These are phyloP conservation scores for Bauhinia variegata DNA, from an alignment of 306 rosid species.

Conservation along the genomic window DNA sequence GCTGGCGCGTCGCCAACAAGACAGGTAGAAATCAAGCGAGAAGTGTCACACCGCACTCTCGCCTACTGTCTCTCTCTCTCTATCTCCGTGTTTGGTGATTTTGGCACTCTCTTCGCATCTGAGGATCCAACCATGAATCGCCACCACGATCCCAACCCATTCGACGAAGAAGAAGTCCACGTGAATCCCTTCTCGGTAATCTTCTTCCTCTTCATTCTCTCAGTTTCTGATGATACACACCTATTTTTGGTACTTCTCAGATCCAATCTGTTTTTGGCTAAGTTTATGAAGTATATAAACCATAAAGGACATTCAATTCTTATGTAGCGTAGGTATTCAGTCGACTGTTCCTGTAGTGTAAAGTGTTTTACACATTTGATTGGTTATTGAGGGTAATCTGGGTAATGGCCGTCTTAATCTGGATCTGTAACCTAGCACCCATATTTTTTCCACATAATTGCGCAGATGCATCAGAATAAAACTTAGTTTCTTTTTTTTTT, in stretches of 20 bases:
- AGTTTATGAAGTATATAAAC: neutral
- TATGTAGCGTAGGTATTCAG: neutral
- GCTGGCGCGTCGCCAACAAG: slow-evolving; percentile 46
- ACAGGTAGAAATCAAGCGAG: slow-evolving; percentile 20
- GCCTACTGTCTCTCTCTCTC: neutral
- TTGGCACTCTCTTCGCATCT: slow-evolving; percentile 39
- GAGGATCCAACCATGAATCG: slow-evolving; percentile 83
- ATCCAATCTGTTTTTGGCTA: slow-evolving; percentile 42
- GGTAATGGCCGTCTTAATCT: slow-evolving; percentile 32
- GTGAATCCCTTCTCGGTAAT: slow-evolving; percentile 96
- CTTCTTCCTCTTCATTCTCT: neutral
- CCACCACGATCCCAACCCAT: slow-evolving; percentile 90
- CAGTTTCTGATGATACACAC: neutral
- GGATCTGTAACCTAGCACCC: slow-evolving; percentile 41
- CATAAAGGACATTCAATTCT: slow-evolving; percentile 8
- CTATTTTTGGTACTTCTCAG: slow-evolving; percentile 38
- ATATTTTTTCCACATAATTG: neutral
- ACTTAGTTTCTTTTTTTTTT: slow-evolving; percentile 10
- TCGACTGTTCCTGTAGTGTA: neutral
- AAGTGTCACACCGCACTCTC: slow-evolving; percentile 20
- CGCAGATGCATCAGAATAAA: neutral
- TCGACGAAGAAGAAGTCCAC: slow-evolving; percentile 61
- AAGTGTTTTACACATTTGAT: neutral
- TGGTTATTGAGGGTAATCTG: neutral
- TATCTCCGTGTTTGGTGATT: slow-evolving; percentile 11